Base-by-base conservation (phyloP, 495 filamentous ascomycete species). In the Ramalina intermedia region DNA sequence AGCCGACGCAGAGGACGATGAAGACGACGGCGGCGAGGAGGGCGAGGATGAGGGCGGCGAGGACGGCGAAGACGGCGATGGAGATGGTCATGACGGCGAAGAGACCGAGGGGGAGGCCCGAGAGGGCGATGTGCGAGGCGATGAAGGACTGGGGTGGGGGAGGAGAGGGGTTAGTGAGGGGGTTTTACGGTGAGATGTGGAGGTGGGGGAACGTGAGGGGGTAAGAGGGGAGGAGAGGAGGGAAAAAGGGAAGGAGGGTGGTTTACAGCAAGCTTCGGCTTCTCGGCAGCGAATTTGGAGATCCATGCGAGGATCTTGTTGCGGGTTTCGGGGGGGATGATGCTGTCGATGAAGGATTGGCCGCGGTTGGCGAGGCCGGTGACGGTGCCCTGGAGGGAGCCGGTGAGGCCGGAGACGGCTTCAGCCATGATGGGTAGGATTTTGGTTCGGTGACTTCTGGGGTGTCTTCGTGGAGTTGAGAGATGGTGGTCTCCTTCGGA, bases 41-140 rank as follows among this genome's bases (percentile, higher is more conserved):
- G 17, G 62, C 72, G 33, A 71, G 49, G 47, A 75, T 39, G 6
- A 85, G 47, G 39, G 74, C 74, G 37, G 65, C 68, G 54, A 75
- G 52, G 36, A 78, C 46, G 23, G 74, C 68, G 61, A 82, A 69
- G 56, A 73, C 51, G 58, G 78, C 56, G 41, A 75, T 67, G 50
- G 70, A 70, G 36, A 74, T 51, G 51, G 67, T 62, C 66, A 83
- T 81, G 54, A 71, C 57, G 46, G 71, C 23, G 68, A 86, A 85
- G 38, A 85, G 62, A 27, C 72, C 58, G 46, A 85, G 29, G 12
- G 82, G 81, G 45, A 82, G 52, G 41, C 72, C 65, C 8, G 74
- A 74, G 38, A 81, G 64, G 48, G 67, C 58, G 26, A 78, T 46
- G 53, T 84, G 78, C 8, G 66, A 66, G 38, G 69, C 61, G 40